Conservation (phyloP, 306 rosid species). For the Amphicarpaea edgeworthii region DNA sequence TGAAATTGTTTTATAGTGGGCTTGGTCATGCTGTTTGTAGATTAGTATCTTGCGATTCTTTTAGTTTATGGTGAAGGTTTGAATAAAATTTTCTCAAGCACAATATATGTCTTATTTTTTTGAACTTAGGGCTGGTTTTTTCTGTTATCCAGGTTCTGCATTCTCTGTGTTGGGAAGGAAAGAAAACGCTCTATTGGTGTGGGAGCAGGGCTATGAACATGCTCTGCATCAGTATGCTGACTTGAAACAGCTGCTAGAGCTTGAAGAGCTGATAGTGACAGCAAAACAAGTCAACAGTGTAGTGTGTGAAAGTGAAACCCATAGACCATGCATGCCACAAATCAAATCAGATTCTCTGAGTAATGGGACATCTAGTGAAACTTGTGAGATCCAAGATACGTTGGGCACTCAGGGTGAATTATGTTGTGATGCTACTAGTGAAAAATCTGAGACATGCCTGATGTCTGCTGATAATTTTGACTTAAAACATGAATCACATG, state of each 20-base stretch:
- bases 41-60: background rate
- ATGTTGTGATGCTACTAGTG: constrained; percentile 47
- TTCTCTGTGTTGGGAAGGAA: constrained; percentile 80
- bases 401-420: constrained; percentile 52
- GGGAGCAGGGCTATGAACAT: constrained; percentile 89
- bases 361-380: constrained; percentile 49
- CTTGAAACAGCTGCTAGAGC: constrained; percentile 86
- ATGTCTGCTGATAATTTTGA: constrained; percentile 54
- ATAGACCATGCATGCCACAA: constrained; percentile 42
- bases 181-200: constrained; percentile 79
- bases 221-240: constrained; percentile 79
- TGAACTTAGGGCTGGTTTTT: constrained; percentile 21
- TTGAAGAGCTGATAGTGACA: constrained; percentile 74
- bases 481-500: constrained; percentile 50
- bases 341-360: constrained; percentile 48
- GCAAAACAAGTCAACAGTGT: constrained; percentile 58
- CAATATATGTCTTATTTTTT: background rate
- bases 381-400: constrained; percentile 42
- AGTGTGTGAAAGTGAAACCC: constrained; percentile 52
- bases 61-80: constrained; percentile 4
- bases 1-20: constrained; percentile 23
- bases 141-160: constrained; percentile 69
- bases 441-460: constrained; percentile 57
- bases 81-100: background rate
- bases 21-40: constrained; percentile 17